Percentiles rank a stretch among this genome's conserved stretches.
Evolutionary conservation across 345 rosid genomes (phyloP).

Genomic region (Euclidium syriacum): DNA sequence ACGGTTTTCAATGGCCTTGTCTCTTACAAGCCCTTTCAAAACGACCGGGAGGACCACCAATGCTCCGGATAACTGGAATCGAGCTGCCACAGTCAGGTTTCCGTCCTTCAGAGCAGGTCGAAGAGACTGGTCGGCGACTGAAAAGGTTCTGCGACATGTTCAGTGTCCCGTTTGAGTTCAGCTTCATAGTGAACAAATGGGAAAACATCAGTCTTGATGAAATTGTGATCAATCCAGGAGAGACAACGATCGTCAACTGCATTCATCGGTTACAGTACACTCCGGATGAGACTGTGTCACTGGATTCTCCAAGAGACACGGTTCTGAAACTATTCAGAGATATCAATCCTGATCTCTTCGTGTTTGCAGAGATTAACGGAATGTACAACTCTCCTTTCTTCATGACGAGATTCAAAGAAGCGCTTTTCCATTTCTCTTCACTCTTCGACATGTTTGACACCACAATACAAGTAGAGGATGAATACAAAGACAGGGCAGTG

Average conservation of each 20-base stretch:
- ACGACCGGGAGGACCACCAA: conserved; percentile 54
- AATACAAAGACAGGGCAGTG: conserved; percentile 48
- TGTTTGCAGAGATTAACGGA: conserved; percentile 61
- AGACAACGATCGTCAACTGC: conserved; percentile 56
- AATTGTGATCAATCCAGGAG: conserved; percentile 46
- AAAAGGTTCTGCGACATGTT: conserved; percentile 52
- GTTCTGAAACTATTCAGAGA: conserved; percentile 56
- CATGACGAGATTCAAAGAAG: conserved; percentile 59
- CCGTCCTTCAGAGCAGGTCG: conserved; percentile 61
- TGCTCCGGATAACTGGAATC: conserved; percentile 61
- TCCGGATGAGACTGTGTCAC: conserved; percentile 59
- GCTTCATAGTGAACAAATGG: conserved; percentile 68
- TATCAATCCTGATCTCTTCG: conserved; percentile 58
- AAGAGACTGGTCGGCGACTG: conserved; percentile 66
- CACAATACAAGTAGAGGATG: conserved; percentile 42
- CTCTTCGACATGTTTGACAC: conserved; percentile 64
- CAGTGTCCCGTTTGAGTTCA: conserved; percentile 55
- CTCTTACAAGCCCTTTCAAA: conserved; percentile 46
- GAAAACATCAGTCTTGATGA: conserved; percentile 64
- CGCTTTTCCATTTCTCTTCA: conserved; percentile 66
- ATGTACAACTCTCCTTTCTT: conserved; percentile 72
- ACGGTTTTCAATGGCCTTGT: conserved; percentile 91
- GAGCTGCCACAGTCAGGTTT: conserved; percentile 83
- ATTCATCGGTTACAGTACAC: conserved; percentile 48
- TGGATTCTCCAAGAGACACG: conserved; percentile 55